Conservation (phyloP, 2,329 filamentous ascomycete genomes). For the Epichloe sibirici region DNA sequence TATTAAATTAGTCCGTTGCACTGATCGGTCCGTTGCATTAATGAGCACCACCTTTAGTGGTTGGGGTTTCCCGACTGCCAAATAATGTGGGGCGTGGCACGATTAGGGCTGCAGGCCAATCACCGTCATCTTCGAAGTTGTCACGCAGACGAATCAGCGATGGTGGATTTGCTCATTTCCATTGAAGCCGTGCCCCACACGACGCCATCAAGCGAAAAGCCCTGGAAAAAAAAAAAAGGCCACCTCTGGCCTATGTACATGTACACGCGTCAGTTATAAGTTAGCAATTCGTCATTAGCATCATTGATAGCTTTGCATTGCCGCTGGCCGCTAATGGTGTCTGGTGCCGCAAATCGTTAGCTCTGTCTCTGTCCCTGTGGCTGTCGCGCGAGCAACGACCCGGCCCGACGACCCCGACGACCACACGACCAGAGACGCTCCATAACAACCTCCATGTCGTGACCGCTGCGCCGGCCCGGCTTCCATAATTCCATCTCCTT, state of each 20-base stretch:
- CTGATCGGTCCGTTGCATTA: no score
- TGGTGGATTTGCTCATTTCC: neutral
- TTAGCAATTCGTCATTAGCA: no score
- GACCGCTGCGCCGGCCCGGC: constrained; percentile 3
- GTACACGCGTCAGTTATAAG: no score
- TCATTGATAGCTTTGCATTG: neutral
- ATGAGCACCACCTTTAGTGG: no score
- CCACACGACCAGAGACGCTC: constrained; percentile 1
- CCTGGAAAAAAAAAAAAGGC: neutral
- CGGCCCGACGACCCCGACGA: neutral
- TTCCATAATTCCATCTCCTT: constrained; percentile 23
- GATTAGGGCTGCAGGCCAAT: neutral
- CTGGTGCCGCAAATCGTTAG: neutral
- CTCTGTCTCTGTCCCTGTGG: neutral
- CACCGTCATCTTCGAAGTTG: neutral
- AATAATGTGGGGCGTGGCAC: no score
- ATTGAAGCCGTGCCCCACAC: neutral
- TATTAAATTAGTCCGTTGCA: no score
- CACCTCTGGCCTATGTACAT: no score
- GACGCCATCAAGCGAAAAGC: neutral
- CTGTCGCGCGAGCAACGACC: no score
- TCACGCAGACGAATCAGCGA: neutral
- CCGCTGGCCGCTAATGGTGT: neutral
- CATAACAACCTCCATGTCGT: constrained; percentile 3
- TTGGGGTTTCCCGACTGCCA: no score